Evolutionary conservation across 371 early-diverging fungal genomes (phyloP), one percentile per base, ranked within the genome.

Genomic region (Mortierella sp.): DNA sequence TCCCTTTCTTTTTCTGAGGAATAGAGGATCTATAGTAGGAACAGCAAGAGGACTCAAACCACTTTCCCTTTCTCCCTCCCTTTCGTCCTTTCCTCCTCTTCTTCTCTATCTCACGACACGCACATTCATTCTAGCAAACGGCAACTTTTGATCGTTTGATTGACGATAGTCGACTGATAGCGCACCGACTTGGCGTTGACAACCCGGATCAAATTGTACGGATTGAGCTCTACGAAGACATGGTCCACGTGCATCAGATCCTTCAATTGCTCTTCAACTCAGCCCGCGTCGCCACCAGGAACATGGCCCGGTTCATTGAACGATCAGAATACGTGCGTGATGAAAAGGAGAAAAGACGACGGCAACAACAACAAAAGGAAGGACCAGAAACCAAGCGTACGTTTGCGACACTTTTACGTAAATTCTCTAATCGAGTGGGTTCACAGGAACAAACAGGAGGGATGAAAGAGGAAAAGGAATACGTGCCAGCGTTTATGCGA

Each of bases 181-280:
- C 66, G 21, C 77, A 77, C 57, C 77, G 72, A 7, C 43, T 68
- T 25, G 72, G 72, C 7, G 57, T 58, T 7, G 69, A 68, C 45
- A 77, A 77, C 53, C 64, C 67, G 0, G 65, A 63, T 0, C 47
- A 25, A 7, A 15, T 68, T 19, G 50, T 53, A 3, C 61, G 72
- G 11, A 68, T 77, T 11, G 77, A 77, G 46, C 44, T 52, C 61
- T 77, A 77, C 57, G 45, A 62, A 51, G 63, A 72, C 30, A 77
- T 77, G 77, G 62, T 68, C 26, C 77, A 77, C 45, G 77, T 77
- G 2, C 77, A 77, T 37, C 76, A 75, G 1, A 25, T 67, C 30
- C 21, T 70, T 6, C n/a, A 50, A 15, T 1, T 64, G 7, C 56
- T 75, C 52, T 58, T 64, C 23, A 14, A 55, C 16, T 53, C 53